These are phyloP conservation scores for Trichoderma parareesei DNA, from an alignment of 495 filamentous ascomycete species.

Conservation along the genomic window DNA sequence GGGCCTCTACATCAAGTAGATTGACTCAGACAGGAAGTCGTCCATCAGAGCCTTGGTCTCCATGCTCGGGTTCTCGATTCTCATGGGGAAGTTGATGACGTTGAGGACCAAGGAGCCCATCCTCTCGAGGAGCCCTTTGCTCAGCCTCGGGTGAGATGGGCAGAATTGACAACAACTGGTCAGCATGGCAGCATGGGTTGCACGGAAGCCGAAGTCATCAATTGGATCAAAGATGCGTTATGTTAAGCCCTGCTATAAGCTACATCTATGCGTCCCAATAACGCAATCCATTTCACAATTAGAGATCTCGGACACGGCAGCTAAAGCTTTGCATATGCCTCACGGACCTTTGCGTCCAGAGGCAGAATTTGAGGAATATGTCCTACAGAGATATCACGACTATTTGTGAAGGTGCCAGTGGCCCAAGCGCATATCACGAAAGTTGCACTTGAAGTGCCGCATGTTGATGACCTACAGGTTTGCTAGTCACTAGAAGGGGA, in stretches of 20 bases:
- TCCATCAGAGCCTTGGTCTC: not conserved
- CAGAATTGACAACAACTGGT: too few species aligned
- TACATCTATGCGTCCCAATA: too few species aligned
- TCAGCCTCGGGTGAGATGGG: not conserved
- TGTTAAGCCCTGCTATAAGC: too few species aligned
- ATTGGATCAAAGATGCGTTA: too few species aligned
- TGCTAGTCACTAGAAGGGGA: not conserved
- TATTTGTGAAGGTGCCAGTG: conserved; percentile 63
- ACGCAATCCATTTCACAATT: too few species aligned
- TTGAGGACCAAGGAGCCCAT: not conserved
- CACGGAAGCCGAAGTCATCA: too few species aligned
- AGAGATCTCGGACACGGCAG: too few species aligned
- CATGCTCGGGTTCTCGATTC: not conserved
- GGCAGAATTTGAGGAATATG: conserved; percentile 53
- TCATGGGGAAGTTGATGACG: not conserved
- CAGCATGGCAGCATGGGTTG: too few species aligned
- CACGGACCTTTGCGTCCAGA: conserved; percentile 28
- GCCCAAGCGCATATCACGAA: conserved; percentile 60
- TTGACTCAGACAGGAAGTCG: not conserved
- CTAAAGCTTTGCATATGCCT: not conserved
- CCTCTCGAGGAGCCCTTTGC: not conserved
- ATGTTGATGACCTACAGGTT: conserved; percentile 43
- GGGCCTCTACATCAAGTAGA: not conserved
- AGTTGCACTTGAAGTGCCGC: conserved; percentile 60
- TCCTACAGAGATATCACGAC: conserved; percentile 57